Conservation (phyloP, 1,284 basidiomycete genomes). For the Moesziomyces sp. region DNA sequence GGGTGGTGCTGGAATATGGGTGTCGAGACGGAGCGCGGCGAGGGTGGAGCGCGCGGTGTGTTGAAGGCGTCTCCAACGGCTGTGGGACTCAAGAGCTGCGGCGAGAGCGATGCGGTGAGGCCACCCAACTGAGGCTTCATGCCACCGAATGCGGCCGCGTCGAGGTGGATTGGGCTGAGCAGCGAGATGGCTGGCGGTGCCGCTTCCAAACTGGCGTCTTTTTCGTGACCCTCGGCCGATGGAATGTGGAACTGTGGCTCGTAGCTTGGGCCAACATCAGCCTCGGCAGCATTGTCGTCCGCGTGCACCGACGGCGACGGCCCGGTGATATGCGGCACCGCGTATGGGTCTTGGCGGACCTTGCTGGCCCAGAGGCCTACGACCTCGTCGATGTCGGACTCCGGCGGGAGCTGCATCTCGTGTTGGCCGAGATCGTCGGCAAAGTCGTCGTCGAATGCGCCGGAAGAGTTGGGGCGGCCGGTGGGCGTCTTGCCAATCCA, state of each 20-base stretch:
- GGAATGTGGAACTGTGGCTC: not conserved
- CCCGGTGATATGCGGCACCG: constrained; percentile 18
- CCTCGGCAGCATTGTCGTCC: not conserved
- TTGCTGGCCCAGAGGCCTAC: constrained; percentile 42
- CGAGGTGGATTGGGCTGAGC: constrained; percentile 56
- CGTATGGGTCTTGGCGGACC: constrained; percentile 18
- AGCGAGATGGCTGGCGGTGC: constrained; percentile 30
- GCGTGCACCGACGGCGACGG: constrained; percentile 12
- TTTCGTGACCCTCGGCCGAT: not conserved
- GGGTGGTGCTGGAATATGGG: constrained; percentile 14
- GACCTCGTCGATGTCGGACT: constrained; percentile 37
- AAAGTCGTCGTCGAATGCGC: constrained; percentile 21
- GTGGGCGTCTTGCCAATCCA: constrained; percentile 44
- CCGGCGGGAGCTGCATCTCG: constrained; percentile 7
- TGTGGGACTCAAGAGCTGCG: constrained; percentile 28
- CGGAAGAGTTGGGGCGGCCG: constrained; percentile 13
- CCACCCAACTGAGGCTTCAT: constrained; percentile 36
- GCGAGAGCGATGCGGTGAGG: constrained; percentile 17
- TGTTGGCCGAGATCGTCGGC: constrained; percentile 4
- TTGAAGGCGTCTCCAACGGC: constrained; percentile 19
- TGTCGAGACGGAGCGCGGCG: constrained; percentile 17
- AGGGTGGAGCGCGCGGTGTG: constrained; percentile 12
- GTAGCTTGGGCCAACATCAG: too few species aligned
- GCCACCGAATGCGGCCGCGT: constrained; percentile 36
- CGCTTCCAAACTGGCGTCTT: constrained; percentile 6